These are phyloP conservation scores for Gossypium trilobum DNA, from an alignment of 441 rosid species.

Conservation along the genomic window DNA sequence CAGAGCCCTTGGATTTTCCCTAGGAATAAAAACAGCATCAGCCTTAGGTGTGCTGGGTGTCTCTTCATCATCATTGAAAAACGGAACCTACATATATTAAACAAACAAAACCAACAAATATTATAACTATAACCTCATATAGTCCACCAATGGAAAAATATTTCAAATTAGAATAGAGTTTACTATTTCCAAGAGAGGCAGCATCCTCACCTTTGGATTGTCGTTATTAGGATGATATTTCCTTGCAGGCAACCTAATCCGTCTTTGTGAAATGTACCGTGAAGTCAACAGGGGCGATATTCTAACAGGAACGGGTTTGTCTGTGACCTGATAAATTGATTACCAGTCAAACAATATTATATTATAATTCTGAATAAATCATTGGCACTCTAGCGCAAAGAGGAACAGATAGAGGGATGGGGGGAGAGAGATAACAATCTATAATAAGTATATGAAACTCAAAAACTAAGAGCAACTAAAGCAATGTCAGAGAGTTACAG, in stretches of 20 bases:
- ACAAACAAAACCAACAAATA: conserved; percentile 9
- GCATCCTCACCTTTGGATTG: conserved; percentile 46
- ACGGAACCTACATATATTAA: conserved; percentile 59
- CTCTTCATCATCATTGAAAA: conserved; percentile 81
- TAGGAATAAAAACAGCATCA: conserved; percentile 76
- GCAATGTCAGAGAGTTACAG: conserved; percentile 40
- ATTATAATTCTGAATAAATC: neutral
- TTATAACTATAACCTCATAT: conserved; percentile 10
- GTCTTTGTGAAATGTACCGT: conserved; percentile 70
- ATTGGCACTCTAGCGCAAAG: neutral
- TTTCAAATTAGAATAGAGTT: neutral
- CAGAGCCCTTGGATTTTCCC: conserved; percentile 92
- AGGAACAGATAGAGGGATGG: neutral
- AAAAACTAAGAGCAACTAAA: neutral
- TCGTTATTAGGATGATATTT: conserved; percentile 70
- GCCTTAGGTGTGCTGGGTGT: conserved; percentile 79
- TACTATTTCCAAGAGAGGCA: neutral
- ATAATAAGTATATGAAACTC: neutral
- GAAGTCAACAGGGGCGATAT: conserved; percentile 75
- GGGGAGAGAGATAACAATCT: neutral
- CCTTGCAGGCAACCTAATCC: conserved; percentile 67
- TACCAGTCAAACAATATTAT: neutral
- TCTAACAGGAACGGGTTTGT: conserved; percentile 73
- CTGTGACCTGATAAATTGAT: conserved; percentile 48
- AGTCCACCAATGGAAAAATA: conserved; percentile 9